Base-by-base conservation (phyloP, 345 rosid species). In the Triadica sebifera region DNA sequence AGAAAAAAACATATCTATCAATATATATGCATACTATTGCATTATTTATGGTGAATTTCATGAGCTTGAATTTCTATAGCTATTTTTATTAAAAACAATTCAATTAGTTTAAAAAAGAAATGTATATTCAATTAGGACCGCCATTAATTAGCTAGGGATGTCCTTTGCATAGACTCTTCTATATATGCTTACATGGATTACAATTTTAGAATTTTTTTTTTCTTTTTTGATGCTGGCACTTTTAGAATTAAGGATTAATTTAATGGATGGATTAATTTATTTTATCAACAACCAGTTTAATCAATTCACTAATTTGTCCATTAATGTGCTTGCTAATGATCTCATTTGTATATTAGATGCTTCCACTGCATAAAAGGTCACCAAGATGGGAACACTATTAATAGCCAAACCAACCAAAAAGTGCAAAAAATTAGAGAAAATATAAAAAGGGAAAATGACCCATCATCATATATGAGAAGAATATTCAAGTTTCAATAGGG, bases 111-210 rank as follows among this genome's bases (percentile, higher is more conserved):
- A n/a, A n/a, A n/a, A n/a, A n/a, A n/a, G n/a, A n/a, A n/a, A n/a
- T n/a, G n/a, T n/a, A n/a, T n/a, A n/a, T 55, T 65, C 34, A 20
- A 20, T 41, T 55, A 57, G 77, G 80, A 47, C 67, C 67, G 56
- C 52, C 25, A 16, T n/a, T n/a, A 62, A 13, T 38, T 25, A 61
- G 77, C 12, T 37, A n/a, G 68, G 56, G 80, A 25, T 10, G 41
- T 38, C 29, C 9, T 43, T 25, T 49, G 12, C 41, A 17, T 19
- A 13, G 19, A 16, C 16, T 46, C 5, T 4, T 43, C 52, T 29
- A 6, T 38, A 15, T 43, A 8, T 51, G 24, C 1, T 52, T 74
- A 51, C 59, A 57, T 59, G 68, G 70, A 57, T 19, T 45, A 38
- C 65, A 66, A 16, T 52, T 50, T 12, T 53, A 15, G 60, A 67